phyloP scores from a whole-genome alignment of 2,329 filamentous ascomycete genomes.

The Emmonsia crescens region DNA sequence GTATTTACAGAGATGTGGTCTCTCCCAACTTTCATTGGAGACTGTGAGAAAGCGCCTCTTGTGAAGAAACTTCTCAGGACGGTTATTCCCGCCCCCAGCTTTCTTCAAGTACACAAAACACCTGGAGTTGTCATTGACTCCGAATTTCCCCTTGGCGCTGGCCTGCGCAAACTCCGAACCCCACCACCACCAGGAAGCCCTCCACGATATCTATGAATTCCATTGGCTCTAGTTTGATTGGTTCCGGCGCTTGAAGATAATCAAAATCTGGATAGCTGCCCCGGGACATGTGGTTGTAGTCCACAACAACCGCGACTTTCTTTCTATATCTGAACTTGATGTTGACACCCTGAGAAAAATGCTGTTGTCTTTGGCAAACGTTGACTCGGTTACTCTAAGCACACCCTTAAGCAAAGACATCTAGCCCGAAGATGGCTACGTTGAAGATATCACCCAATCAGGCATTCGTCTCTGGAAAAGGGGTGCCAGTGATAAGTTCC shows the following conservation, averaged over 20 bases:
- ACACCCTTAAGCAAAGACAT: background rate
- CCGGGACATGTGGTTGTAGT: background rate
- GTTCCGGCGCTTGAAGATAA: background rate
- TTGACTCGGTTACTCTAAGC: background rate
- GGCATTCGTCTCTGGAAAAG: background rate
- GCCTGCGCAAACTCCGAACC: background rate
- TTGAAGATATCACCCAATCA: background rate
- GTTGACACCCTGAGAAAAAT: background rate
- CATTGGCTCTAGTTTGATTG: background rate
- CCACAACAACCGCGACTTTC: background rate
- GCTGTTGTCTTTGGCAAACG: background rate
- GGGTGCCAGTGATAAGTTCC: background rate
- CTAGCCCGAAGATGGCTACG: background rate
- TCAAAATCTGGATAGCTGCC: background rate
- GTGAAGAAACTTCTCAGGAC: background rate
- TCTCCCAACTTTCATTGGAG: background rate
- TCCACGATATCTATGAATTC: background rate
- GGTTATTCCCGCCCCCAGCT: background rate
- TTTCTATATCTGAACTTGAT: background rate
- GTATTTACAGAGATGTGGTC: background rate
- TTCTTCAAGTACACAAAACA: background rate
- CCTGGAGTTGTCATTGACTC: background rate
- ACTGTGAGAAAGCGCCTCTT: background rate
- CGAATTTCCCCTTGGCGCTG: background rate
- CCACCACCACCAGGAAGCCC: background rate